phyloP scores from a whole-genome alignment of 148 eudicot genomes.

The Silene latifolia region DNA sequence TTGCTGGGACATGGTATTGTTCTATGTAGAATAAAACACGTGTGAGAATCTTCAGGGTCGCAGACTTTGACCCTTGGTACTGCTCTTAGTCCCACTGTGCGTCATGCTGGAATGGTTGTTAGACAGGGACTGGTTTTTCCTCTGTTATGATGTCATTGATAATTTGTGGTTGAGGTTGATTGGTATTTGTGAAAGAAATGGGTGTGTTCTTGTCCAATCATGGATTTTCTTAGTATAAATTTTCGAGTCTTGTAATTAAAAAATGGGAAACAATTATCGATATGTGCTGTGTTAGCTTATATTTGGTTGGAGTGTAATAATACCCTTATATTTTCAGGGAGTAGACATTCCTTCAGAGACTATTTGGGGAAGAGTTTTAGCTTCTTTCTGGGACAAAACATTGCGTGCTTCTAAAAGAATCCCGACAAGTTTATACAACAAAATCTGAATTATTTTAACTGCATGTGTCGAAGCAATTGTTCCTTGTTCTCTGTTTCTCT shows the following conservation, averaged over 20 bases:
- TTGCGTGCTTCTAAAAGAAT: no score
- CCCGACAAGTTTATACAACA: no score
- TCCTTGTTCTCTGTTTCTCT: background rate
- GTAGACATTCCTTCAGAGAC: background rate
- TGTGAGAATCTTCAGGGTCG: background rate
- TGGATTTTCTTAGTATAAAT: background rate
- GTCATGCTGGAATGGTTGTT: background rate
- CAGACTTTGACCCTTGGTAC: background rate
- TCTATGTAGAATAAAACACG: background rate
- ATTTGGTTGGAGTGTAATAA: background rate
- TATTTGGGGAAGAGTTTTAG: no score
- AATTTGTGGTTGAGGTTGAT: background rate
- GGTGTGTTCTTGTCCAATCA: background rate
- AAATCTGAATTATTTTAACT: background rate
- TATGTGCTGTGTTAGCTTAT: background rate
- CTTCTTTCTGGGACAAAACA: no score
- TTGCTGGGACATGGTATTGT: background rate
- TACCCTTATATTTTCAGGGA: background rate
- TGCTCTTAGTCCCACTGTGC: background rate
- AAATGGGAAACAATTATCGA: background rate
- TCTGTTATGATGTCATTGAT: background rate
- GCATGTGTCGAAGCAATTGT: background rate
- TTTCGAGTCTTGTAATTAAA: background rate
- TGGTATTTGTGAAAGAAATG: background rate
- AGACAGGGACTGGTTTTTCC: background rate